Evolutionary conservation across 345 rosid species (phyloP), one percentile per base, ranked within the genome.

Genomic region (Populus euphratica): DNA sequence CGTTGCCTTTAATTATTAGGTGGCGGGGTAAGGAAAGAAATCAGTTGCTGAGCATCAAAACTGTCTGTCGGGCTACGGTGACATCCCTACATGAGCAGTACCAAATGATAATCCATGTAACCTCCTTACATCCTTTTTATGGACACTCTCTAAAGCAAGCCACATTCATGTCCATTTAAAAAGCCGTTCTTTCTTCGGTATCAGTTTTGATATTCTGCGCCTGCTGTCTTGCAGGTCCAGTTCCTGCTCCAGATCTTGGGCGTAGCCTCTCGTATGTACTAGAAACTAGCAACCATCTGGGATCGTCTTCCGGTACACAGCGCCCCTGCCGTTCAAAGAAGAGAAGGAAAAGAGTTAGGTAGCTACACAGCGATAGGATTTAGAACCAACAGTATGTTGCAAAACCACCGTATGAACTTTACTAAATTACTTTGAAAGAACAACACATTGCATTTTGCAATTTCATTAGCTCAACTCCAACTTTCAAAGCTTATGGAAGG

Each of bases 261-360:
- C 84, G 88, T 41, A 83, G 73, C 69, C 79, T 85, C 49, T 90
- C 78, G 38, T 86, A 86, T 35, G 83, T 77, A 35, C 87, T 89
- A 47, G 89, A 69, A 76, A 95, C 98, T 27, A 84, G 17, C 13
- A 82, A 56, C 71, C 90, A 78, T 54, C 99, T 91, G 0, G 94
- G 96, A 81, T 95, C 99, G 38, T 91, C 97, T 66, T 72, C 88
- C 0, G 99, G 98, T 73, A 95, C 85, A 77, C 89, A 91, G 7
- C 94, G 95, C 47, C 84, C 90, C 99, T 95, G 83, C 78, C 76
- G 72, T 61, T 18, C n/a, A 23, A 56, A 23, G 36, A 63, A 27
- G 2, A 63, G 67, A 63, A 27, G 67, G 31, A 29, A n/a, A 1
- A 1, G 14, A 39, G 35, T 66, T 66, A 16, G 11, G 50, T 44